Conservation (phyloP, 768 basidiomycete species). For the Leccinum longicurvipes region DNA sequence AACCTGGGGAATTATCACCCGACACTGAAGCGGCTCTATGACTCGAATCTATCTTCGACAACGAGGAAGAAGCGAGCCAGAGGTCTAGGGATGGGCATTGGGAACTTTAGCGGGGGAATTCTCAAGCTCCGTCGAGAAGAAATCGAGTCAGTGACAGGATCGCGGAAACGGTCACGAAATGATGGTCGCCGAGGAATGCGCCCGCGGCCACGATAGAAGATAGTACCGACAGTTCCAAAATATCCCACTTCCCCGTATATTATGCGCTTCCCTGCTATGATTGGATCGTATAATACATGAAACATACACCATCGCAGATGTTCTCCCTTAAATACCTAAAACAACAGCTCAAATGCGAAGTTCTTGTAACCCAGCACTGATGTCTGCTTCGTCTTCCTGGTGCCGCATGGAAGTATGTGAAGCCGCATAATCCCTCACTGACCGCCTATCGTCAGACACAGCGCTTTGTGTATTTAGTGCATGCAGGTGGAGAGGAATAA, state of each 20-base stretch:
- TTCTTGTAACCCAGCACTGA: slow-evolving; percentile 20
- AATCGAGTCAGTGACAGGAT: slow-evolving; percentile 39
- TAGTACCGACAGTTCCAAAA: background rate
- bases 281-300: slow-evolving; percentile 1
- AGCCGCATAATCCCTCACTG: slow-evolving; percentile 19
- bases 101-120: slow-evolving; percentile 67
- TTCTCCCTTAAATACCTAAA: slow-evolving; percentile 5
- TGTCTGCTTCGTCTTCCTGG: slow-evolving; percentile 21
- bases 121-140: slow-evolving; percentile 65
- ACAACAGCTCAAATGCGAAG: slow-evolving; percentile 20
- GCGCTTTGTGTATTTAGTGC: slow-evolving; percentile 16
- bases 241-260: background rate
- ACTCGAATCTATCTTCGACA: slow-evolving; percentile 28
- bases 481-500: background rate
- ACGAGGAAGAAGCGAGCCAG: slow-evolving; percentile 48
- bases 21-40: slow-evolving; percentile 65
- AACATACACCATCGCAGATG: slow-evolving; percentile 1
- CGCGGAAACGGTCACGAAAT: slow-evolving; percentile 10
- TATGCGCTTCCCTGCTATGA: background rate
- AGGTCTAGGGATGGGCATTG: slow-evolving; percentile 77
- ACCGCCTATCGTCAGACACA: slow-evolving; percentile 26
- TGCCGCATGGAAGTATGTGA: slow-evolving; percentile 15
- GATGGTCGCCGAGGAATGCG: background rate
- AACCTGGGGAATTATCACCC: slow-evolving; percentile 84
- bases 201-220: slow-evolving; percentile 7